Percentiles rank a stretch among this genome's conserved stretches.
These are phyloP conservation scores for Nicotiana tabacum DNA, from an alignment of 257 asterid species.

Conservation along the genomic window DNA sequence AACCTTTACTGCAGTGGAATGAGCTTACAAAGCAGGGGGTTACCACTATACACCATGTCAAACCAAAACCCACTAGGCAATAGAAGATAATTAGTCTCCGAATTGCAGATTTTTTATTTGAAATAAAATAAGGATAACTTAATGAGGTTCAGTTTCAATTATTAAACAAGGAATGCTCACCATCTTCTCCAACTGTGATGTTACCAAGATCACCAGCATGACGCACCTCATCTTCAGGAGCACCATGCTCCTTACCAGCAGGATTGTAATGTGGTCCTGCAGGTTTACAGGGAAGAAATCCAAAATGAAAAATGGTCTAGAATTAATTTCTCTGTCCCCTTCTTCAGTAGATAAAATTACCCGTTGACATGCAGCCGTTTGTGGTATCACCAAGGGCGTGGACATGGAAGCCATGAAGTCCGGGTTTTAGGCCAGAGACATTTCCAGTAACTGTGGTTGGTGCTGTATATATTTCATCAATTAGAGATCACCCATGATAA, in stretches of 20 bases:
- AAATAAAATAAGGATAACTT: neutral
- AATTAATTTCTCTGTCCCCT: neutral
- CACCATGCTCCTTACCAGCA: constrained; percentile 75
- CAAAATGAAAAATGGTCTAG: neutral
- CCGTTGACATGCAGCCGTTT: constrained; percentile 98
- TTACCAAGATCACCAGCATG: constrained; percentile 99
- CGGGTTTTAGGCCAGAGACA: constrained; percentile 81
- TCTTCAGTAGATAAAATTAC: constrained; percentile 31
- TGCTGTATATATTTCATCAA: constrained; percentile 27
- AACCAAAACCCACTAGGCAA: neutral
- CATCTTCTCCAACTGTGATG: constrained; percentile 73
- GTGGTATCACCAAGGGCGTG: constrained; percentile 99
- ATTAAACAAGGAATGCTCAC: constrained; percentile 27
- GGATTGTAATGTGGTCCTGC: constrained; percentile 97
- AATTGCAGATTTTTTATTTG: neutral
- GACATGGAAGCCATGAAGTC: constrained; percentile 93
- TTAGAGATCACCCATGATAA: neutral
- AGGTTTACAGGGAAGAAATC: constrained; percentile 6
- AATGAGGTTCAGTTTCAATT: neutral
- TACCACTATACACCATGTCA: neutral
- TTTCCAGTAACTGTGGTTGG: constrained; percentile 78
- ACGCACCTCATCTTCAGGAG: constrained; percentile 84
- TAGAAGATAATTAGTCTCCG: neutral
- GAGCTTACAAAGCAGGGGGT: neutral
- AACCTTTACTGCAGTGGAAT: neutral